Evolutionary conservation across 176 grass and related monocot genomes (phyloP), one percentile per base, ranked within the genome.

Genomic region (Aegilops longissima): DNA sequence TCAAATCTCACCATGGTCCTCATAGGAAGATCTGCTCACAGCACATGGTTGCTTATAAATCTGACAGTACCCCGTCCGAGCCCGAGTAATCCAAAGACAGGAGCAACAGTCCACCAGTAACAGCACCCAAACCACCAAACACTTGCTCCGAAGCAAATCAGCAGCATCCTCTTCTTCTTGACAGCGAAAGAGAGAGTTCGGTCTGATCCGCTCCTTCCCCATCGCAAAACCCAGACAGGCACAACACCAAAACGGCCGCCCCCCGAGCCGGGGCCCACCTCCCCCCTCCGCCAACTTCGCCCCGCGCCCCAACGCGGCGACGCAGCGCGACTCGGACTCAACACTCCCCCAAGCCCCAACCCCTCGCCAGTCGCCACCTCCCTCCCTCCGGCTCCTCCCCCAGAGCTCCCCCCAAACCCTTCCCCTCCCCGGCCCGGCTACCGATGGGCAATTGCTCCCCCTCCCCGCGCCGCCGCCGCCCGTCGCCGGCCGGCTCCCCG

Each of bases 371-470:
- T 49, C 45, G 45, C 49, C 49, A 52, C 49, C 77, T 29, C 69
- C 34, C 42, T 61, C 39, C 42, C 58, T 34, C 56, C 82, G 45
- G 71, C 76, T 35, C 66, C 77, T 83, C 71, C n/a, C 58, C 56
- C 61, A 40, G 66, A 47, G 61, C 61, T 35, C 56, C 42, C 39
- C 42, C 51, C 35, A 81, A 76, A 76, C 78, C 63, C 78, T 36
- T 13, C 64, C 24, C 20, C 78, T 73, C 84, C 13, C 42, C 73
- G 42, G 12, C 45, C 73, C 73, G 23, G 3, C 3, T 18, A 61
- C 9, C 14, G 12, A 91, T 91, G 90, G 90, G 90, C 70, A 91
- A 91, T 64, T 91, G 90, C 82, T 91, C 86, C 82, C 90, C 86
- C 3, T 91, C 86, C 82, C 90, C 90, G 3, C 90, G 90, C 82